Conservation (phyloP, 2,329 filamentous ascomycete species). For the Arthrobotrys sinensis region DNA sequence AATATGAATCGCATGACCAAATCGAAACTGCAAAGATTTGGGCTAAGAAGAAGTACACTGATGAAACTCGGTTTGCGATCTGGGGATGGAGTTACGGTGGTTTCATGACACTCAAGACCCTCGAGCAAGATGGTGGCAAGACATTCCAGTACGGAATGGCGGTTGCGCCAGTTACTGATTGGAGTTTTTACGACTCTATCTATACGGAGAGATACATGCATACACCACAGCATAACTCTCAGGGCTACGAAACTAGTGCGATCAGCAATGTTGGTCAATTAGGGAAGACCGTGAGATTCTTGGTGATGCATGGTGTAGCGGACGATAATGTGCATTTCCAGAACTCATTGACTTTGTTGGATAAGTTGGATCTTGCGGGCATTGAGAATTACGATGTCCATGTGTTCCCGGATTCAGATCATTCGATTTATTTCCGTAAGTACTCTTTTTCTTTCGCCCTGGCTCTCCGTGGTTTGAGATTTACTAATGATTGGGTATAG, state of each 20-base stretch:
- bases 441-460: not conserved
- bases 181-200: constrained; percentile 92
- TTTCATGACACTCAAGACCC: constrained; percentile 93
- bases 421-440: constrained; percentile 86
- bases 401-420: constrained; percentile 95
- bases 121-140: constrained; percentile 88
- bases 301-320: constrained; percentile 95
- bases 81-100: constrained; percentile 99
- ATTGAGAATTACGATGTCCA: constrained; percentile 97
- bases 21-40: constrained; percentile 90
- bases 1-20: constrained; percentile 89
- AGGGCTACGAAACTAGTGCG: constrained; percentile 82
- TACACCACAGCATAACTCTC: constrained; percentile 84
- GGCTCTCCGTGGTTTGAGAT: no score
- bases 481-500: constrained; percentile 38
- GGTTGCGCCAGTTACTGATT: constrained; percentile 98
- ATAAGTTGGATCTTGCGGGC: constrained; percentile 83
- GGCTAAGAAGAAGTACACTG: constrained; percentile 85
- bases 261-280: constrained; percentile 83
- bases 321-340: constrained; percentile 99
- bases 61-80: constrained; percentile 85
- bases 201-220: constrained; percentile 99
- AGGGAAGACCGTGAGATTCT: constrained; percentile 83
- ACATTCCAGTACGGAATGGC: constrained; percentile 98
- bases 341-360: constrained; percentile 88